Conservation (phyloP, 768 basidiomycete species). For the Mycena galericulata region DNA sequence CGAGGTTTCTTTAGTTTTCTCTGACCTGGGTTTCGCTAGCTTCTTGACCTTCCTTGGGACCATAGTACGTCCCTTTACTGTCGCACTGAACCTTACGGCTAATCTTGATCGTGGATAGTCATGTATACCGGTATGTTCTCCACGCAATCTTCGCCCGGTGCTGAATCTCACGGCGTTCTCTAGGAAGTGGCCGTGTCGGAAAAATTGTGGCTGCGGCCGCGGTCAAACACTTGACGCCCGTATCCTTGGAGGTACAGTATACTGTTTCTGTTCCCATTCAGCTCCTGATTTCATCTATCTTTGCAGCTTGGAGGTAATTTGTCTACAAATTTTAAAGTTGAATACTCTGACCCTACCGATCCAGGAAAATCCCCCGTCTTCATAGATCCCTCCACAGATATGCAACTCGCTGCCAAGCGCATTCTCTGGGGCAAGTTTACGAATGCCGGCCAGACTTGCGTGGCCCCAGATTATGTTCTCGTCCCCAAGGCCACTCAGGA, state of each 20-base stretch:
- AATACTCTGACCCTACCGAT: neutral
- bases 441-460: constrained; percentile 84
- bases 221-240: constrained; percentile 79
- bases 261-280: neutral
- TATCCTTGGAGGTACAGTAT: constrained; percentile 56
- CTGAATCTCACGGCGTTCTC: too few relatives aligned
- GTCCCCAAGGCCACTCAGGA: constrained; percentile 61
- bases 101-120: constrained; percentile 48
- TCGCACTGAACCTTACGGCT: neutral
- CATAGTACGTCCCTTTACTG: constrained; percentile 52
- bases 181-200: constrained; percentile 69
- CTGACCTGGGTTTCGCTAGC: constrained; percentile 46
- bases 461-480: constrained; percentile 70
- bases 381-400: constrained; percentile 76
- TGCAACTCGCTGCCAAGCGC: constrained; percentile 74
- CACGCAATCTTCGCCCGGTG: neutral
- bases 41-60: constrained; percentile 80
- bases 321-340: neutral
- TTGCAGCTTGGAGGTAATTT: constrained; percentile 60
- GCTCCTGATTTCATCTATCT: neutral
- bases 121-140: constrained; percentile 71
- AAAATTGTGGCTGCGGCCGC: constrained; percentile 79
- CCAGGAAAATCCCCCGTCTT: constrained; percentile 80
- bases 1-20: neutral
- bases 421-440: constrained; percentile 86